Evolutionary conservation across 2,329 filamentous ascomycete genomes (phyloP), one percentile per base, ranked within the genome.

Genomic region (Hypomyces rosellus): DNA sequence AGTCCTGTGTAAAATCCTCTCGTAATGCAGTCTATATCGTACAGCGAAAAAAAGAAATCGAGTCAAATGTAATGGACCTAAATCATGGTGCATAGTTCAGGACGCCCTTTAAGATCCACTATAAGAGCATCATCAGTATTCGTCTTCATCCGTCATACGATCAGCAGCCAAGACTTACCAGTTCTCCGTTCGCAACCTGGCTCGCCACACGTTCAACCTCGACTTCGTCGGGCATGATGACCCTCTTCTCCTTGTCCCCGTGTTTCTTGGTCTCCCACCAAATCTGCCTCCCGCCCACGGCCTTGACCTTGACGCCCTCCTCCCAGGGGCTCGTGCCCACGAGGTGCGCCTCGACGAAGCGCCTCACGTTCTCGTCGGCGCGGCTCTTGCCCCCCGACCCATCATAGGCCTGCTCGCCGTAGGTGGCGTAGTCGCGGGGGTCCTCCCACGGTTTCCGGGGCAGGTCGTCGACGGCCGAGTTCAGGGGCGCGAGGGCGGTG

Each of bases 381-480:
- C 90, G 77, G 50, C 89, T 84, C 61, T 86, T 80, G 0, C 90
- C 92, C 14, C 81, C 80, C 1, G 76, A 72, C 0, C 90, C 90
- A 43, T 86, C 81, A 63, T 96, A 96, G 1, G 86, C 89, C 33
- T 83, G 70, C 2, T 77, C 74, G 0, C 89, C 89, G 3, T 86
- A 70, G 1, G 68, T 67, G 3, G 75, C 71, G 65, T 93, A 92
- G 57, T 96, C 90, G 47, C 77, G 69, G 0, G 86, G 81, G 55
- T 91, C 74, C 60, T 87, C 88, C 89, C 89, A 95, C 0, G 91
- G 91, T 67, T 96, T 97, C 47, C 86, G 77, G 1, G 90, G 88
- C 20, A 97, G 73, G 1, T 69, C 73, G 57, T 87, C 86, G 62
- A 99, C 82, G 3, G 85, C 89, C 15, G 80, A 82, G 74, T 99